Evolutionary conservation across 352 stramenopile species (phyloP).

Genomic region (Saprolegnia parasitica): DNA sequence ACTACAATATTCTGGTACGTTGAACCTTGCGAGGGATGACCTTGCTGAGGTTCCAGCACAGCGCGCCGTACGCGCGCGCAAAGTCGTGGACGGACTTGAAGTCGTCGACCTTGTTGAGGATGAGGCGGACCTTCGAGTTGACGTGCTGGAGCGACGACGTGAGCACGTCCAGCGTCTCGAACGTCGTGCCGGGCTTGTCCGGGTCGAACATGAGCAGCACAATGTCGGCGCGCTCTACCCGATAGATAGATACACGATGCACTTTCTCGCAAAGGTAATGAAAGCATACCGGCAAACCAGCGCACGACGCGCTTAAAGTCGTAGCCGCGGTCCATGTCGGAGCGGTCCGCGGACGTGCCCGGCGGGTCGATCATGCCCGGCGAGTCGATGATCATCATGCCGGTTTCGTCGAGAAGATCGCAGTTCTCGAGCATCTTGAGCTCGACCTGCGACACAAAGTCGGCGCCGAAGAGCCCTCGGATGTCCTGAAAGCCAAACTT

Average conservation of each 20-base stretch:
- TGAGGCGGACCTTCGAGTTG: slow-evolving; percentile 77
- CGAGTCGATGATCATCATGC: slow-evolving; percentile 83
- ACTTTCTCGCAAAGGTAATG: too few relatives aligned
- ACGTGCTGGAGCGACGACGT: slow-evolving; percentile 68
- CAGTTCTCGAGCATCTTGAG: slow-evolving; percentile 73
- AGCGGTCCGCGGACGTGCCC: slow-evolving; percentile 43
- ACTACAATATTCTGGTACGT: neutral
- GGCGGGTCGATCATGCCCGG: slow-evolving; percentile 85
- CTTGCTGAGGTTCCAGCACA: slow-evolving; percentile 87
- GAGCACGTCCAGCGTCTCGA: slow-evolving; percentile 84
- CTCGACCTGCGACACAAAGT: slow-evolving; percentile 84
- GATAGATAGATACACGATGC: too few relatives aligned
- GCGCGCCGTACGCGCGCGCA: slow-evolving; percentile 66
- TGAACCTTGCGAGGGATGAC: slow-evolving; percentile 70
- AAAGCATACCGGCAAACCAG: slow-evolving; percentile 54
- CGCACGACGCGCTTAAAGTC: slow-evolving; percentile 84
- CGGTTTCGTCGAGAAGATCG: slow-evolving; percentile 61
- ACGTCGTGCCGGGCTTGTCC: slow-evolving; percentile 83
- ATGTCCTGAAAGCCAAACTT: slow-evolving; percentile 82
- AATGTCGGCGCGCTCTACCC: slow-evolving; percentile 73
- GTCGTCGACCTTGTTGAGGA: slow-evolving; percentile 87
- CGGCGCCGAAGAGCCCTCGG: slow-evolving; percentile 63
- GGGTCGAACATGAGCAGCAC: slow-evolving; percentile 88
- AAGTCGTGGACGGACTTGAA: slow-evolving; percentile 85
- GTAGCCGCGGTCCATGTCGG: slow-evolving; percentile 72